Percentiles rank a stretch among this genome's conserved stretches.
phyloP scores from a whole-genome alignment of 1,284 basidiomycete species.

The Athelia psychrophila region DNA sequence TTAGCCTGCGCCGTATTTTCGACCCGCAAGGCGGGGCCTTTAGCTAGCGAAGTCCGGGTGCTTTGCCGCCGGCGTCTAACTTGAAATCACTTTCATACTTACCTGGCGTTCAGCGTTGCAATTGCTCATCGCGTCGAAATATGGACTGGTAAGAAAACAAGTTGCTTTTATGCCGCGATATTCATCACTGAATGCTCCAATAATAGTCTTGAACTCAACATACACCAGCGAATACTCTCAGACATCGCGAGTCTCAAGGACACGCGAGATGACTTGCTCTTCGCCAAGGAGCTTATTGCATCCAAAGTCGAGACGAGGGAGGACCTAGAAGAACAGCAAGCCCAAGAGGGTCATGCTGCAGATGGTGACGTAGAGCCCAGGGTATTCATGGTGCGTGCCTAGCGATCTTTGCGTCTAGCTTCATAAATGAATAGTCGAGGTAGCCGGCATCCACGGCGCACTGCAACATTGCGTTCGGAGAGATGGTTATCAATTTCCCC shows the following conservation, averaged over 20 bases:
- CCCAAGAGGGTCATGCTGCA: constrained; percentile 16
- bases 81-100: too few relatives aligned
- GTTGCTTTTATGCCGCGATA: too few relatives aligned
- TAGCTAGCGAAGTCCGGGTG: neutral
- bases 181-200: neutral
- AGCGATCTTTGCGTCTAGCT: neutral
- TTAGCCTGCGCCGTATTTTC: too few relatives aligned
- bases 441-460: constrained; percentile 52
- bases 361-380: constrained; percentile 25
- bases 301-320: constrained; percentile 53
- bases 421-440: neutral
- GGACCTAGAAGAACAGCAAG: constrained; percentile 11
- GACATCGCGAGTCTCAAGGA: constrained; percentile 70
- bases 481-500: constrained; percentile 64
- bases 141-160: too few relatives aligned
- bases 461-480: constrained; percentile 77
- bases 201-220: constrained; percentile 67
- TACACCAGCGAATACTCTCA: constrained; percentile 78
- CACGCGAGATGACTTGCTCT: constrained; percentile 41
- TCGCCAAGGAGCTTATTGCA: constrained; percentile 55
- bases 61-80: neutral
- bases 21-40: too few relatives aligned
- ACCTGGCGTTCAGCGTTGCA: too few relatives aligned
- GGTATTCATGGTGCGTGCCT: constrained; percentile 56
- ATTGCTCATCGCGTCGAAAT: too few relatives aligned